Percentiles rank a stretch among this genome's conserved stretches.
Evolutionary conservation across 495 filamentous ascomycete genomes (phyloP).

Genomic region (Poronia punctata): DNA sequence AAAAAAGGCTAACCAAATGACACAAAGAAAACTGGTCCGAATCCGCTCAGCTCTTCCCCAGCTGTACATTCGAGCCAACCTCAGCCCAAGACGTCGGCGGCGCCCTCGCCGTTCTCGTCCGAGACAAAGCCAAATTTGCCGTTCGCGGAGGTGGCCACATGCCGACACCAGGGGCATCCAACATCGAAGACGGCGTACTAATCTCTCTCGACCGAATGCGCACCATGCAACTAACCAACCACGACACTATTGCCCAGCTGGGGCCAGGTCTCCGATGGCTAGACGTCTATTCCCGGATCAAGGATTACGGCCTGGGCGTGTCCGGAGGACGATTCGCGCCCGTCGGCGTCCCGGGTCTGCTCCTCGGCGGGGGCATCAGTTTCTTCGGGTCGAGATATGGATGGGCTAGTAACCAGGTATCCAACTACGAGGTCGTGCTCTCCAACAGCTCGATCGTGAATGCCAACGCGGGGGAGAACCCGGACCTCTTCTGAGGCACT

Average conservation of each 20-base stretch:
- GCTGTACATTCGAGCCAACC: not conserved
- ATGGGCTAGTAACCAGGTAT: constrained; percentile 44
- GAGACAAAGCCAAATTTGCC: not conserved
- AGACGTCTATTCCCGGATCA: constrained; percentile 22
- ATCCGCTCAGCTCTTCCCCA: not conserved
- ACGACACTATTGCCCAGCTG: constrained; percentile 12
- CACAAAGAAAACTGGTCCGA: not conserved
- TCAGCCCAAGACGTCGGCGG: not conserved
- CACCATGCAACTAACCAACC: constrained; percentile 1
- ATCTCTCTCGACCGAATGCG: constrained; percentile 7
- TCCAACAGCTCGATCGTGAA: constrained; percentile 41
- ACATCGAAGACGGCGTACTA: constrained; percentile 9
- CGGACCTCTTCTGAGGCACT: constrained; percentile 52
- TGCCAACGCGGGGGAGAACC: constrained; percentile 31
- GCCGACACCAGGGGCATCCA: constrained; percentile 9
- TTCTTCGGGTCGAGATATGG: constrained; percentile 42
- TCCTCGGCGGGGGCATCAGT: constrained; percentile 50
- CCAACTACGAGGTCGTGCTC: constrained; percentile 42
- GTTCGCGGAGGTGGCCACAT: constrained; percentile 11
- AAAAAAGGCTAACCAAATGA: too few species aligned
- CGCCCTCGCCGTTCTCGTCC: not conserved
- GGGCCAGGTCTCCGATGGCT: constrained; percentile 23
- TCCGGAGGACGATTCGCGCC: constrained; percentile 24
- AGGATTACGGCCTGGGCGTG: constrained; percentile 18
- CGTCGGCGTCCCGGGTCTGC: constrained; percentile 56